A percentile compares a stretch with the other conserved stretches of the same genome.
Evolutionary conservation across 2,329 filamentous ascomycete genomes (phyloP).

Genomic region (Calonectria pseudoreteaudii): DNA sequence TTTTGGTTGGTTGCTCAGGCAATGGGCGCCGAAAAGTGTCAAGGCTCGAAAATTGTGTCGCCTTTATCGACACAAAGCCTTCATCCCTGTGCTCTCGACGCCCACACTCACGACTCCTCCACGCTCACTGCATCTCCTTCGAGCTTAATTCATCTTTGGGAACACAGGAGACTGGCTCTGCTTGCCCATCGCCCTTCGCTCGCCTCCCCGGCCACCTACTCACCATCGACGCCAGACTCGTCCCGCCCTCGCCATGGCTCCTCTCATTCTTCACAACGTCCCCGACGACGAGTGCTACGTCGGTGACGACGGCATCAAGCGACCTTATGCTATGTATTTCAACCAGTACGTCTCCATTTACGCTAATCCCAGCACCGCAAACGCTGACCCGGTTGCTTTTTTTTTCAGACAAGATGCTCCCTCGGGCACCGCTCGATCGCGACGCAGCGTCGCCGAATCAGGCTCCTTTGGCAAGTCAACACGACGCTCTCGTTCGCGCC

Average conservation of each 20-base stretch:
- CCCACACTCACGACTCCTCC: neutral
- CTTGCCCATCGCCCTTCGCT: neutral
- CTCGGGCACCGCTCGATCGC: slow-evolving; percentile 59
- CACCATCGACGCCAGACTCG: neutral
- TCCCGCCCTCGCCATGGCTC: slow-evolving; percentile 61
- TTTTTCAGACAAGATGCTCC: slow-evolving; percentile 64
- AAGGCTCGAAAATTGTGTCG: slow-evolving; percentile 17
- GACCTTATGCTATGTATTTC: slow-evolving; percentile 76
- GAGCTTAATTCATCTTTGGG: neutral
- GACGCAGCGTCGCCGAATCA: slow-evolving; percentile 68
- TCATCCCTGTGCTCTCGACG: slow-evolving; percentile 9
- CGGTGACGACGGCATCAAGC: slow-evolving; percentile 73
- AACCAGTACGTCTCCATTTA: slow-evolving; percentile 62
- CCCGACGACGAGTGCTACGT: slow-evolving; percentile 76
- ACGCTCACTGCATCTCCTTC: neutral
- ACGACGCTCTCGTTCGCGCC: slow-evolving; percentile 71
- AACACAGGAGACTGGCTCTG: neutral
- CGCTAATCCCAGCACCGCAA: neutral
- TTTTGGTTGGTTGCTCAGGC: slow-evolving; percentile 23
- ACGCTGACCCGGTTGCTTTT: slow-evolving; percentile 14
- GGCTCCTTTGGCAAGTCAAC: slow-evolving; percentile 77
- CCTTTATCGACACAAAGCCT: slow-evolving; percentile 4
- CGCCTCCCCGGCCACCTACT: slow-evolving; percentile 3
- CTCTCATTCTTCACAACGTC: slow-evolving; percentile 76
- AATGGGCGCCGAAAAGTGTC: slow-evolving; percentile 18